A percentile compares a stretch with the other conserved stretches of the same genome.
These are phyloP conservation scores for Capsicum chinense DNA, from an alignment of 257 asterid species.

Conservation along the genomic window DNA sequence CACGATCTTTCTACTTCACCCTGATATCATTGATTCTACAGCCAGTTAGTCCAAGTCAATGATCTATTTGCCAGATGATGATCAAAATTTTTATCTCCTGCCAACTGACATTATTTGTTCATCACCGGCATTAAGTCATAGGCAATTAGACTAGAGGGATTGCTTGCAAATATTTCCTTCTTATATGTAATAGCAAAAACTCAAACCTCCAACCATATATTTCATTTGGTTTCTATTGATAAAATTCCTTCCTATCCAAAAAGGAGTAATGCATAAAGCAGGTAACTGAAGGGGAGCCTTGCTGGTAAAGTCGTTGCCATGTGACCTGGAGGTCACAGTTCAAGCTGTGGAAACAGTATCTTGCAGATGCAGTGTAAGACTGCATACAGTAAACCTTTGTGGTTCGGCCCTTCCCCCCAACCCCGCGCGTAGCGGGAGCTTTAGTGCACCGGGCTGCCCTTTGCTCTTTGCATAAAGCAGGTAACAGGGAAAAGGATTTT, in stretches of 20 bases:
- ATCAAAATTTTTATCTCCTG: constrained; percentile 13
- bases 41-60: constrained; percentile 17
- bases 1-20: constrained; percentile 32
- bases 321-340: too few relatives aligned
- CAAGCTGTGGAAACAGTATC: too few relatives aligned
- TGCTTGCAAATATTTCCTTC: not conserved
- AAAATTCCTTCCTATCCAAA: not conserved
- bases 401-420: too few relatives aligned
- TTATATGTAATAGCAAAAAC: not conserved
- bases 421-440: too few relatives aligned
- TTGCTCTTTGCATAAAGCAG: not conserved
- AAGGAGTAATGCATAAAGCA: constrained; percentile 10
- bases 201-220: not conserved
- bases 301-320: too few relatives aligned
- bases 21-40: not conserved
- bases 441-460: too few relatives aligned
- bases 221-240: constrained; percentile 8
- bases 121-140: constrained; percentile 6
- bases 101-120: constrained; percentile 10
- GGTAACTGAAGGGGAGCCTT: not conserved
- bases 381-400: too few relatives aligned
- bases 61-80: not conserved
- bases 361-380: too few relatives aligned
- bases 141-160: constrained; percentile 8
- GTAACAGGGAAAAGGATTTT: not conserved